Base-by-base conservation (phyloP, 306 rosid species). In the Sophora flavescens region DNA sequence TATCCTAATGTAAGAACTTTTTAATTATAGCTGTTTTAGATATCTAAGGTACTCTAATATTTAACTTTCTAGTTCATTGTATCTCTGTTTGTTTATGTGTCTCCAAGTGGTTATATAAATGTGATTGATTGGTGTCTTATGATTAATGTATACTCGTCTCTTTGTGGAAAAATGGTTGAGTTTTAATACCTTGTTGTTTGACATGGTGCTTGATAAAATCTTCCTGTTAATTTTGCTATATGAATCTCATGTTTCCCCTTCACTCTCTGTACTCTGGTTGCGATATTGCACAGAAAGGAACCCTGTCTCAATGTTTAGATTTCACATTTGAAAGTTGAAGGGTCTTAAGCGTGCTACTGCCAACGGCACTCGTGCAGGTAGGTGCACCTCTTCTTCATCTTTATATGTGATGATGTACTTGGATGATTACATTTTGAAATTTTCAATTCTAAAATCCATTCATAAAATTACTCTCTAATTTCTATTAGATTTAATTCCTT, bases 1-100 rank as follows among this genome's bases (percentile, higher is more conserved):
- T 74, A 73, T 93, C 53, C 82, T 89, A 38, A 87, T 91, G 98
- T 87, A 85, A 85, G 93, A 77, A 52, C 35, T 36, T 32, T n/a
- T 44, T 41, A 45, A 70, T 26, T 18, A 6, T 70, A 61, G 28
- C 39, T 28, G 1, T 41, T 48, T 51, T 3, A 64, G 33, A 63
- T 63, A 14, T 47, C 32, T 16, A 18, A n/a, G 66, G 6, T 60
- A 6, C 12, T 62, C 4, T 53, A 54, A 30, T 32, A 0, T 15
- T 56, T 42, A 12, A 53, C 35, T 48, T n/a, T 61, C 11, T 75
- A 7, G 54, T 13, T 56, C 54, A 16, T 33, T 51, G 26, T 18
- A 4, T 32, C 61, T 54, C 36, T 72, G 28, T 54, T n/a, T n/a
- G n/a, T n/a, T 53, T 70, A 1, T 75, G 33, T 39, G 9, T 26